These are phyloP conservation scores for Mucor velutinosus DNA, from an alignment of 371 early-diverging fungal genomes.

Conservation along the genomic window DNA sequence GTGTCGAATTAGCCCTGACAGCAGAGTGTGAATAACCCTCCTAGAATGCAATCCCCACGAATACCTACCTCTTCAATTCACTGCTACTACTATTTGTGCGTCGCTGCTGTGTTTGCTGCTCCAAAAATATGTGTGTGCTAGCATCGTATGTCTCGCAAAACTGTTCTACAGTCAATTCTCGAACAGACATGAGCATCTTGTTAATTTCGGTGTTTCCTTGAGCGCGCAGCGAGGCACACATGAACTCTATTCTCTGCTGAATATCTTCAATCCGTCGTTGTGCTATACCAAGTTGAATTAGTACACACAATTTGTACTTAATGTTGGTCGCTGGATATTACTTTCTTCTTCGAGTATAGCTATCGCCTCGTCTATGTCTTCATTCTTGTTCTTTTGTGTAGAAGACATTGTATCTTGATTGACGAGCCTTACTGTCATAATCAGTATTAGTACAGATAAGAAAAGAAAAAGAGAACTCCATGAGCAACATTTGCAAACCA, in stretches of 20 bases:
- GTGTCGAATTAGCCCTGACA: not conserved
- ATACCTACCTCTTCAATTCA: not conserved
- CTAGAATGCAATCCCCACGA: not conserved
- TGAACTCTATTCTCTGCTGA: conserved; percentile 28
- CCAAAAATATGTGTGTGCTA: conserved; percentile 17
- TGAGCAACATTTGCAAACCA: not conserved
- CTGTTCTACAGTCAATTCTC: conserved; percentile 32
- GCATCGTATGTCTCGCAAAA: conserved; percentile 34
- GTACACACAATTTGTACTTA: not conserved
- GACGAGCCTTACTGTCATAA: not conserved
- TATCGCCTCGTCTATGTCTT: conserved; percentile 10
- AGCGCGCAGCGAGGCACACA: conserved; percentile 31
- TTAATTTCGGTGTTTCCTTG: conserved; percentile 32
- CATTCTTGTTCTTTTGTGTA: not conserved
- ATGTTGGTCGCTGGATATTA: not conserved
- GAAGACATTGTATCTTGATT: not conserved
- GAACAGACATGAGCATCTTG: conserved; percentile 22
- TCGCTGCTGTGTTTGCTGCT: conserved; percentile 8
- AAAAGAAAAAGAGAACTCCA: not conserved
- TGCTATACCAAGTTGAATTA: conserved; percentile 7
- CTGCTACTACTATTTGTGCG: not conserved
- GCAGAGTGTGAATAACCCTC: not conserved
- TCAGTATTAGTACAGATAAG: not conserved
- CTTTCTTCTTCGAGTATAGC: conserved; percentile 11
- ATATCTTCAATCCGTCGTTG: conserved; percentile 31